Evolutionary conservation across 2,329 filamentous ascomycete species (phyloP).

Genomic region (Ascosphaera apis): DNA sequence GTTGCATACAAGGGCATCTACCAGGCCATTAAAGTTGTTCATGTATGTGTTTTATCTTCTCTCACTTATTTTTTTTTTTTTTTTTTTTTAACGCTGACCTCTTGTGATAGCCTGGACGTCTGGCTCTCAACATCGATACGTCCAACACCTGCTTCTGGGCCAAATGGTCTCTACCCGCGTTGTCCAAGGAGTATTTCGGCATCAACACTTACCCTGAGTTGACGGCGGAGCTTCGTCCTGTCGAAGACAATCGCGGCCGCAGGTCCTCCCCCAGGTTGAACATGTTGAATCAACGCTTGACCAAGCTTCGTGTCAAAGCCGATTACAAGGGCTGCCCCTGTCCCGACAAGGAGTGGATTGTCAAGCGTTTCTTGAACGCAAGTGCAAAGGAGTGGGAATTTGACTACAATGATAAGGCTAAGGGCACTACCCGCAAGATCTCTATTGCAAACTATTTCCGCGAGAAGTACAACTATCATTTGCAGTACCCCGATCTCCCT

Average conservation of each 20-base stretch:
- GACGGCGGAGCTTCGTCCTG: slow-evolving; percentile 8
- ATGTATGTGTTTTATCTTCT: slow-evolving; percentile 20
- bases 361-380: slow-evolving; percentile 25
- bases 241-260: slow-evolving; percentile 9
- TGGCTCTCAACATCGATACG: slow-evolving; percentile 75
- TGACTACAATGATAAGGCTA: slow-evolving; percentile 16
- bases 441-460: slow-evolving; percentile 37
- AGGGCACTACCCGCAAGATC: slow-evolving; percentile 22
- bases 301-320: slow-evolving; percentile 17
- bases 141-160: slow-evolving; percentile 81
- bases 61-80: slow-evolving; percentile 1
- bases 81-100: slow-evolving; percentile 8
- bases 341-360: slow-evolving; percentile 22
- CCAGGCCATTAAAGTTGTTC: slow-evolving; percentile 55
- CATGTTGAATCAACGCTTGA: slow-evolving; percentile 11
- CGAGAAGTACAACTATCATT: slow-evolving; percentile 25
- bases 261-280: slow-evolving; percentile 8
- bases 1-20: slow-evolving; percentile 80
- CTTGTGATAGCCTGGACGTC: slow-evolving; percentile 28
- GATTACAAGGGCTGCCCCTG: slow-evolving; percentile 15
- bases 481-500: slow-evolving; percentile 27
- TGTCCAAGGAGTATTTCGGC: slow-evolving; percentile 14
- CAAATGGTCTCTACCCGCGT: slow-evolving; percentile 14
- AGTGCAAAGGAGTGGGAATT: slow-evolving; percentile 23
- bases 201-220: slow-evolving; percentile 13